These are phyloP conservation scores for Aspergillus quadricinctus DNA, from an alignment of 2,329 filamentous ascomycete species.

Conservation along the genomic window DNA sequence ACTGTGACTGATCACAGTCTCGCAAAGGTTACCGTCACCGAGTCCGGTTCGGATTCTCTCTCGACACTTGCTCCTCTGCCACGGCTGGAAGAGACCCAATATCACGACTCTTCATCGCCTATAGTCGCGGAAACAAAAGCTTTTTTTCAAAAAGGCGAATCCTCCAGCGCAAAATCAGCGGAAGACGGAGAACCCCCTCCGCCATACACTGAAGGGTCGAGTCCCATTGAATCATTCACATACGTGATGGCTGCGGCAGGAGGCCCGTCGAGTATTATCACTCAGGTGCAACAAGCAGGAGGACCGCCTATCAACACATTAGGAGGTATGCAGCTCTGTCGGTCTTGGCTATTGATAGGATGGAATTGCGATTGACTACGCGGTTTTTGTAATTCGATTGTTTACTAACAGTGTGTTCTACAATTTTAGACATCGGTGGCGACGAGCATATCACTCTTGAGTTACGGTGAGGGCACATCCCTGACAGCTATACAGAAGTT, in stretches of 20 bases:
- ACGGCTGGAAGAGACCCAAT: slow-evolving; percentile 47
- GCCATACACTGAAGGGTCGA: slow-evolving; percentile 89
- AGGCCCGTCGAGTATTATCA: slow-evolving; percentile 97
- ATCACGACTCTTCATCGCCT: slow-evolving; percentile 42
- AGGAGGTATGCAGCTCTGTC: slow-evolving; percentile 59
- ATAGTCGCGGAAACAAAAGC: slow-evolving; percentile 74
- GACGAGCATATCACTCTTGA: slow-evolving; percentile 96
- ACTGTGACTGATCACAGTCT: slow-evolving; percentile 37
- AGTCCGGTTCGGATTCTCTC: slow-evolving; percentile 44
- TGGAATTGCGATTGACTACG: slow-evolving; percentile 3
- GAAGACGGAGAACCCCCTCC: slow-evolving; percentile 90
- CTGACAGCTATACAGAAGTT: slow-evolving; percentile 6
- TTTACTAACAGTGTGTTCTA: slow-evolving; percentile 12
- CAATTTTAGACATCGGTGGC: slow-evolving; percentile 63
- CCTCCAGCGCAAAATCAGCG: slow-evolving; percentile 61
- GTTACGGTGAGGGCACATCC: slow-evolving; percentile 64
- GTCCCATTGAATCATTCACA: slow-evolving; percentile 84
- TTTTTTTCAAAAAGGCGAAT: slow-evolving; percentile 72
- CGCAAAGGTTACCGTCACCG: slow-evolving; percentile 42
- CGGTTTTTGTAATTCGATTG: not conserved
- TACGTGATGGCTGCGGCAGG: slow-evolving; percentile 98
- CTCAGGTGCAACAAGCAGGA: slow-evolving; percentile 92
- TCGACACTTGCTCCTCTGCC: slow-evolving; percentile 51
- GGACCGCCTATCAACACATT: slow-evolving; percentile 81
- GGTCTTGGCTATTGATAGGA: not conserved